These are phyloP conservation scores for Trypanosoma boissoni DNA, from an alignment of 208 protist species.

Conservation along the genomic window DNA sequence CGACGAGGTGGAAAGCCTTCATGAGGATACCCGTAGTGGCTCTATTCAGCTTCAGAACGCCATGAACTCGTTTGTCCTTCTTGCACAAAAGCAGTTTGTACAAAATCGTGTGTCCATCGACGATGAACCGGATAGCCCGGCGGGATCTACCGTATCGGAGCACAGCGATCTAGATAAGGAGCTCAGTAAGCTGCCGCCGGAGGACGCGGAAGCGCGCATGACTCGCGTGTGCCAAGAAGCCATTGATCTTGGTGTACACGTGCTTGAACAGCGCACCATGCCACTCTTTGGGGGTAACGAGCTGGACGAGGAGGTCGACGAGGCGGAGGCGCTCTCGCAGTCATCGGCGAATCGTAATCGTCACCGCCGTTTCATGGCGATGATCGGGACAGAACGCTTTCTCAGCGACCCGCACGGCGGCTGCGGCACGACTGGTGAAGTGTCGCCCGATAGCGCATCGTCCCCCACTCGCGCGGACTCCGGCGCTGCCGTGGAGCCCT, in stretches of 20 bases:
- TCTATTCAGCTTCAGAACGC: constrained; percentile 48
- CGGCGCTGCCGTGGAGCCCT: background rate
- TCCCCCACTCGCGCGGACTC: background rate
- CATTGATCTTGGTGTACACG: constrained; percentile 22
- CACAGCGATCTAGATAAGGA: constrained; percentile 17
- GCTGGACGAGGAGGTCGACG: constrained; percentile 1
- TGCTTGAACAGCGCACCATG: constrained; percentile 31
- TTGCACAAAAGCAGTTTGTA: constrained; percentile 72
- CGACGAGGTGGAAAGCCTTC: constrained; percentile 34
- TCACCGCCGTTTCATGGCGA: constrained; percentile 37
- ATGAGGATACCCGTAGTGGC: constrained; percentile 24
- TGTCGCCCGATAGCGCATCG: background rate
- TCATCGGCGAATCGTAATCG: constrained; percentile 28
- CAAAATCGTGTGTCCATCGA: constrained; percentile 68
- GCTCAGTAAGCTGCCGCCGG: constrained; percentile 2
- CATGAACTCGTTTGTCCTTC: constrained; percentile 52
- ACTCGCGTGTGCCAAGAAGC: constrained; percentile 24
- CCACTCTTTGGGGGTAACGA: constrained; percentile 19
- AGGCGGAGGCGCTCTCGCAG: constrained; percentile 23
- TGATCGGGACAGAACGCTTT: constrained; percentile 53
- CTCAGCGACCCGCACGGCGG: constrained; percentile 49
- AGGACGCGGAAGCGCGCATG: constrained; percentile 14
- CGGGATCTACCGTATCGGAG: constrained; percentile 3
- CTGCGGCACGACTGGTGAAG: constrained; percentile 15
- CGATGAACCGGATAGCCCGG: too few relatives aligned